Base-by-base conservation (phyloP, 352 stramenopile species). In the Aphanomyces invadans region DNA sequence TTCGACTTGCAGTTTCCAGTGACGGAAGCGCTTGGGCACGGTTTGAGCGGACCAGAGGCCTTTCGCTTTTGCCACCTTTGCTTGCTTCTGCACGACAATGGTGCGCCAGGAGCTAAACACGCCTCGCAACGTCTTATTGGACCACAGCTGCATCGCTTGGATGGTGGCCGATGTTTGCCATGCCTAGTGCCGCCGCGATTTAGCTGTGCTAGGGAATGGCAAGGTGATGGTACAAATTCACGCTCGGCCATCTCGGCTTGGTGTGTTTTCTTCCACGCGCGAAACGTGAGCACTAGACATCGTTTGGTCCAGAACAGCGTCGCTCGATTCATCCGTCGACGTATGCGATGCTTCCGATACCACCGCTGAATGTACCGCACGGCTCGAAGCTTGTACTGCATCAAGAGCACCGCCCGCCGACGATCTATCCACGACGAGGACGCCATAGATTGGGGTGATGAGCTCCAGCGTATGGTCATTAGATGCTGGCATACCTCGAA, bases 11-110 rank as follows among this genome's bases (percentile, higher is more conserved):
- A 38, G 9, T 0, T 71, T 55, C 82, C 84, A 93, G 0, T 76
- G 73, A 12, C 77, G 73, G 19, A 93, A 55, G 1, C 90, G 75
- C 2, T 77, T 75, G 19, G 84, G 84, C 1, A 88, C 33, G 12
- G 80, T 76, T 61, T 89, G 78, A 19, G 74, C 86, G 48, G 83
- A 86, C 80, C 81, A 91, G 52, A 90, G 88, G 0, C 49, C 76
- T 2, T 89, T 59, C 4, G 79, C 81, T 60, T 85, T 87, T 65
- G 80, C 88, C 0, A 76, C 75, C 44, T 76, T 75, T 11, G 70
- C 21, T 17, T 72, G 71, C 42, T 81, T 86, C 15, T 59, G 67
- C n/a, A 71, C 68, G 0, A 85, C 73, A 19, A 73, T 61, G 0
- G 73, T 28, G 31, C 67, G 72, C 84, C 84, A 91, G 0, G 76